A percentile compares a stretch with the other conserved stretches of the same genome.
Evolutionary conservation across 208 protist genomes (phyloP).

Genomic region (Leishmania martiniquensis): DNA sequence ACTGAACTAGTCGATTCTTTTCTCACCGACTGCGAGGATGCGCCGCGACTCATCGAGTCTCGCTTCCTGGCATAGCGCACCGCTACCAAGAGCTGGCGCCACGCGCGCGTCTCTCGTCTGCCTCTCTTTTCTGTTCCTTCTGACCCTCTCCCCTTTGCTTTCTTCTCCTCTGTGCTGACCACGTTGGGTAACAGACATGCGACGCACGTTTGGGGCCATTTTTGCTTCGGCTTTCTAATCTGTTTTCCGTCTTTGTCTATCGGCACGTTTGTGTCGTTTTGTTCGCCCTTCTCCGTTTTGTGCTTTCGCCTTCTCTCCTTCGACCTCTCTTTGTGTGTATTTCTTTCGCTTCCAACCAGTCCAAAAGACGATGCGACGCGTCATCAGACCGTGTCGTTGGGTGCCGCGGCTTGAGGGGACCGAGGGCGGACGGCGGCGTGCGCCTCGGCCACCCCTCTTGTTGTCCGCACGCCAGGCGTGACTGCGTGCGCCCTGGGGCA

Average conservation of each 20-base stretch:
- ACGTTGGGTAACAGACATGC: constrained; percentile 32
- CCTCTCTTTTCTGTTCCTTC: not conserved
- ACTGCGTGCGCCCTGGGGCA: not conserved
- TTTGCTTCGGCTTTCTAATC: not conserved
- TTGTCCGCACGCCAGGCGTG: not conserved
- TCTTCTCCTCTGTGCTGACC: constrained; percentile 10
- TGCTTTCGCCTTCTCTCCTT: constrained; percentile 8
- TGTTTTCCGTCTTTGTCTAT: constrained; percentile 1
- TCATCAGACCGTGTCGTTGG: not conserved
- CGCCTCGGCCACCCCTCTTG: not conserved
- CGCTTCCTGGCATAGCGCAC: not conserved
- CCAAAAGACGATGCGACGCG: not conserved
- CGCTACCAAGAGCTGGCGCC: not conserved
- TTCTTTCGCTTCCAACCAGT: constrained; percentile 4
- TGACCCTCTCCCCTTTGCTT: not conserved
- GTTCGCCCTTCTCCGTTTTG: constrained; percentile 4
- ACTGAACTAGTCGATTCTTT: not conserved
- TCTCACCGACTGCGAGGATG: not conserved
- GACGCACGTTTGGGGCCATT: constrained; percentile 3
- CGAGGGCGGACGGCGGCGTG: not conserved
- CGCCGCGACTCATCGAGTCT: not conserved
- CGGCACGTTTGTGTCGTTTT: not conserved
- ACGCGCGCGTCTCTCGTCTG: not conserved
- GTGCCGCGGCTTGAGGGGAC: not conserved
- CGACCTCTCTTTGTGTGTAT: constrained; percentile 24